A percentile compares a stretch with the other conserved stretches of the same genome.
Evolutionary conservation across 78 protist species (phyloP).

Genomic region (Tieghemostelium lacteum): DNA sequence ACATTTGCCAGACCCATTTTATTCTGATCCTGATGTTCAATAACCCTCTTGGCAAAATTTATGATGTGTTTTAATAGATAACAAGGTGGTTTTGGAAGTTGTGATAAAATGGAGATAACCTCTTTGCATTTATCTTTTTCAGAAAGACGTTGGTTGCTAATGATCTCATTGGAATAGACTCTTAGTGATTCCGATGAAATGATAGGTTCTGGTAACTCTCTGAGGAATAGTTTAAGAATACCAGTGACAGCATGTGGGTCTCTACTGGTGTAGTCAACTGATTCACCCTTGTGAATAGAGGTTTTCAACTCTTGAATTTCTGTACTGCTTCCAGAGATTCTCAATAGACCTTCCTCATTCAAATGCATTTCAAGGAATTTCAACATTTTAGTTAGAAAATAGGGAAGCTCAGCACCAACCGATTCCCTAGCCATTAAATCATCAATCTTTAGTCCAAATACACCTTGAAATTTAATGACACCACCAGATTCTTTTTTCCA

Average conservation of each 20-base stretch:
- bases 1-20: constrained; percentile 73
- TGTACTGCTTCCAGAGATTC: constrained; percentile 33
- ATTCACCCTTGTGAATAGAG: constrained; percentile 46
- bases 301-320: constrained; percentile 60
- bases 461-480: constrained; percentile 65
- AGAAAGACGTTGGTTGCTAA: background rate
- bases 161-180: constrained; percentile 6
- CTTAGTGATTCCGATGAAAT: constrained; percentile 29
- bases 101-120: constrained; percentile 1
- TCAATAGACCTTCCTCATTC: constrained; percentile 64
- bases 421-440: constrained; percentile 64
- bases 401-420: constrained; percentile 49
- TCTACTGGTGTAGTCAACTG: constrained; percentile 32
- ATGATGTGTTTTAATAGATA: constrained; percentile 65
- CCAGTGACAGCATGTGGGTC: constrained; percentile 82
- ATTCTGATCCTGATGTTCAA: constrained; percentile 46
- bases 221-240: constrained; percentile 50
- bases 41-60: constrained; percentile 43
- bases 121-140: constrained; percentile 40
- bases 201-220: constrained; percentile 76
- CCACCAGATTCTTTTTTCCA: constrained; percentile 47
- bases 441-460: constrained; percentile 47
- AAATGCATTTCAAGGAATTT: constrained; percentile 46
- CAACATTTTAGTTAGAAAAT: constrained; percentile 45
- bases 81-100: constrained; percentile 27